Percentiles rank a stretch among this genome's conserved stretches.
These are phyloP conservation scores for Solanum bukasovii DNA, from an alignment of 257 asterid species.

Conservation along the genomic window DNA sequence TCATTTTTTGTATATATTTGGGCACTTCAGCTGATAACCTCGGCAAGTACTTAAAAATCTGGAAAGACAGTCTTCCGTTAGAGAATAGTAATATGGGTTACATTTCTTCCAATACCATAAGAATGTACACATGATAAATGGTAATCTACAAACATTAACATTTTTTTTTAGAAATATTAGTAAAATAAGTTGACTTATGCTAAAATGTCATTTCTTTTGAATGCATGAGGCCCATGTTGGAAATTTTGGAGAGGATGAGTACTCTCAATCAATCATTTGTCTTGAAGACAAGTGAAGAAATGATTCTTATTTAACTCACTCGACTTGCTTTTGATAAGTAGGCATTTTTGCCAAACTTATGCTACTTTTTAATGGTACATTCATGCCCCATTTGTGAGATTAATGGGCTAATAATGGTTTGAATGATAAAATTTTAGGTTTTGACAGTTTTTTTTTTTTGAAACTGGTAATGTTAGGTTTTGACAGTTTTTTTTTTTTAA, in stretches of 20 bases:
- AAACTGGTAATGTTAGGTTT: background rate
- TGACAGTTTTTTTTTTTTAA: background rate
- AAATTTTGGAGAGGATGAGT: background rate
- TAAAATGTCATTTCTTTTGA: background rate
- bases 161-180: background rate
- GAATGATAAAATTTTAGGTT: background rate
- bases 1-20: constrained; percentile 71
- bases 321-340: background rate
- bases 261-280: background rate
- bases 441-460: background rate
- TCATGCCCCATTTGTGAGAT: background rate
- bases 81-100: background rate
- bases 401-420: background rate
- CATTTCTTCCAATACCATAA: background rate
- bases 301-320: background rate
- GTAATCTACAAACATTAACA: background rate
- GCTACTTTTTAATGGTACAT: background rate
- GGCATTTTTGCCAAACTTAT: background rate
- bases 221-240: background rate
- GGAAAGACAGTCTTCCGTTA: constrained; percentile 9
- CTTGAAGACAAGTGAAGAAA: background rate
- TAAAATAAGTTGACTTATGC: background rate
- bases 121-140: background rate
- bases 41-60: constrained; percentile 79
- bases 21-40: constrained; percentile 68